Base-by-base conservation (phyloP, 2,329 filamentous ascomycete genomes). In the Penicillium paneum region DNA sequence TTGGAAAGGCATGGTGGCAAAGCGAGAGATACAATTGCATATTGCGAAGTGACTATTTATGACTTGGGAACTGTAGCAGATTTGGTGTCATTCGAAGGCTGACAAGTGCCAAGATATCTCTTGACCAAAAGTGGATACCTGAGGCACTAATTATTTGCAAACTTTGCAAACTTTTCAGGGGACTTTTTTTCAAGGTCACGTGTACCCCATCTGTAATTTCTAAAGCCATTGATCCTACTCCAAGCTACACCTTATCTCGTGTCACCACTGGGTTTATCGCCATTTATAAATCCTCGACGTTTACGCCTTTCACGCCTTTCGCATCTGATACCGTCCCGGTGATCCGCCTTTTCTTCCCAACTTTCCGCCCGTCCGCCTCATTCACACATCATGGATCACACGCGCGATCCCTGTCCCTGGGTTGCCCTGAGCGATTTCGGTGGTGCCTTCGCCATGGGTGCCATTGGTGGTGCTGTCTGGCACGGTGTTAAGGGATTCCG, bases 361-460 rank as follows among this genome's bases (percentile, higher is more conserved):
- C 12, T 31, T 3, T 21, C 17, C 17, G 8, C 28, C 41, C 28
- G 19, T 43, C 28, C 17, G 21, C 28, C 28, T 15, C 28, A 43
- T 43, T 43, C 41, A 31, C 41, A 43, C 41, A 31, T 31, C 34
- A 94, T 96, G 89, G 94, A 99, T 85, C 94, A 97, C 82, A 89
- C 90, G 61, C 85, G 94, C 79, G 94, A 97, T 78, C 94, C 94
- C 59, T 97, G 94, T 78, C 94, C 94, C 53, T 97, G 89, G 87
- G 92, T 97, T 70, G 89, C 94, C 63, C 83, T 99, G 64, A 97
- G 92, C 78, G 94, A 99, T 79, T 97, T 97, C 73, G 94, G 94
- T 61, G 94, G 94, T 78, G 94, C 93, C 55, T 97, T 97, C 70
- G 87, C 85, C 72, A 97, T 97, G 93, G 93, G 93, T 67, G 91